phyloP scores from a whole-genome alignment of 768 basidiomycete genomes.

The Leccinum arenicola region DNA sequence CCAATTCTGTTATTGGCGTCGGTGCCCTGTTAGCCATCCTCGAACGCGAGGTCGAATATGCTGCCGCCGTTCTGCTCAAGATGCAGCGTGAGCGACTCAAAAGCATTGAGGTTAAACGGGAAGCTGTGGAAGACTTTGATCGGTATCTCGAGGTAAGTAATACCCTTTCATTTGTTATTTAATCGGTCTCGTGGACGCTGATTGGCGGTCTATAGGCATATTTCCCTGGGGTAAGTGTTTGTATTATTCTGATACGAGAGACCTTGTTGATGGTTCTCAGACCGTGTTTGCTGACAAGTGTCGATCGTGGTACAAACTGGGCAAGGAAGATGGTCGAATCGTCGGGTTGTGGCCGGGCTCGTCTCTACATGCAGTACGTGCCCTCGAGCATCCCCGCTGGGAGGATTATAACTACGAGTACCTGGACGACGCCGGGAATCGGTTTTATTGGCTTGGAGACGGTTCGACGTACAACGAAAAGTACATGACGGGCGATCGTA shows the following conservation, averaged over 20 bases:
- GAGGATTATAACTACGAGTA: slow-evolving; percentile 59
- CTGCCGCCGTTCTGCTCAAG: slow-evolving; percentile 52
- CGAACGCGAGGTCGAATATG: slow-evolving; percentile 58
- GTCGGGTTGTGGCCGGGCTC: slow-evolving; percentile 63
- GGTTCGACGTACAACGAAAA: slow-evolving; percentile 56
- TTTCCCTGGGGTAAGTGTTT: slow-evolving; percentile 12
- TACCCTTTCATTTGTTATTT: no score
- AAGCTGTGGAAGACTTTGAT: slow-evolving; percentile 63
- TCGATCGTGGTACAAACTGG: slow-evolving; percentile 63
- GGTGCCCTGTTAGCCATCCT: slow-evolving; percentile 55
- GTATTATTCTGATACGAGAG: background rate
- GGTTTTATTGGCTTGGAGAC: slow-evolving; percentile 60
- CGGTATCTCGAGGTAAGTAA: slow-evolving; percentile 49
- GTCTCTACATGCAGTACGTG: slow-evolving; percentile 46
- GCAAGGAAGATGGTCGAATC: slow-evolving; percentile 53
- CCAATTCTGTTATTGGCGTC: slow-evolving; percentile 53
- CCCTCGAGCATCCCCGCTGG: slow-evolving; percentile 57
- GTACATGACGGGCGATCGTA: slow-evolving; percentile 35
- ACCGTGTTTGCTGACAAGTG: slow-evolving; percentile 60
- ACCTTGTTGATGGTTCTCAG: slow-evolving; percentile 27
- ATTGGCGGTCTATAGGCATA: slow-evolving; percentile 9
- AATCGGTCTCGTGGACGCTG: background rate
- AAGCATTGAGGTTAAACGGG: slow-evolving; percentile 56
- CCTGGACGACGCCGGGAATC: slow-evolving; percentile 42
- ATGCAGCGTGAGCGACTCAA: slow-evolving; percentile 61